Percentiles rank a stretch among this genome's conserved stretches.
Evolutionary conservation across 1,284 basidiomycete genomes (phyloP).

Genomic region (Ganoderma lucidum): DNA sequence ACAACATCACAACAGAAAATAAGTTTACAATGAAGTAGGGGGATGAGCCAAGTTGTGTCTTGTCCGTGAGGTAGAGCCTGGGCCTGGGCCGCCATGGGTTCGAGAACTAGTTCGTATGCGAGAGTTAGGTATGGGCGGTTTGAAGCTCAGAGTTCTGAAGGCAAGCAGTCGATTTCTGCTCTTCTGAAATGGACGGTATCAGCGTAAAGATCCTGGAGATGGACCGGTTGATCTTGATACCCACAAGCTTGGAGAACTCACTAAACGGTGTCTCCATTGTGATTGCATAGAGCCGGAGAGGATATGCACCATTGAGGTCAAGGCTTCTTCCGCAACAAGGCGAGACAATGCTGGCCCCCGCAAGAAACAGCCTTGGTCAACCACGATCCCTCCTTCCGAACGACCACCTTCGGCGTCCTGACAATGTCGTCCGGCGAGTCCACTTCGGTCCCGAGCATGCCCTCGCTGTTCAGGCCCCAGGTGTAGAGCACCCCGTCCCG

Average conservation of each 20-base stretch:
- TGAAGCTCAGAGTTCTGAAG: background rate
- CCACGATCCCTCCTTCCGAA: constrained; percentile 70
- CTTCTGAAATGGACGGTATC: background rate
- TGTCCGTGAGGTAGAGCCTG: background rate
- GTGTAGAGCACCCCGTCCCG: constrained; percentile 80
- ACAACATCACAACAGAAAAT: background rate
- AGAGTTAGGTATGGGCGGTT: background rate
- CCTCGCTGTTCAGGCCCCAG: constrained; percentile 86
- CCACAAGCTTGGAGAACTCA: background rate
- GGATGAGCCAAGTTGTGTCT: background rate
- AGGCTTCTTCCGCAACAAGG: constrained; percentile 66
- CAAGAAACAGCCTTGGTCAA: constrained; percentile 64
- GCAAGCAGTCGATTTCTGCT: background rate
- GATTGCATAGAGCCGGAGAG: background rate
- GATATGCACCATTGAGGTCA: constrained; percentile 1
- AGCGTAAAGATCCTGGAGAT: background rate
- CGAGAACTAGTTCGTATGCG: background rate
- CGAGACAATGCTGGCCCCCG: constrained; percentile 75
- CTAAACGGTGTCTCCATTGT: background rate
- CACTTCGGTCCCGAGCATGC: constrained; percentile 69
- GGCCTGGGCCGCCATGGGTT: background rate
- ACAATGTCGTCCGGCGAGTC: constrained; percentile 54
- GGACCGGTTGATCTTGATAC: background rate
- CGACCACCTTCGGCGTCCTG: constrained; percentile 62
- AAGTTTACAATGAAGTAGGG: background rate